Evolutionary conservation across 176 grass and related monocot species (phyloP), one percentile per base, ranked within the genome.

Genomic region (Zea mays): DNA sequence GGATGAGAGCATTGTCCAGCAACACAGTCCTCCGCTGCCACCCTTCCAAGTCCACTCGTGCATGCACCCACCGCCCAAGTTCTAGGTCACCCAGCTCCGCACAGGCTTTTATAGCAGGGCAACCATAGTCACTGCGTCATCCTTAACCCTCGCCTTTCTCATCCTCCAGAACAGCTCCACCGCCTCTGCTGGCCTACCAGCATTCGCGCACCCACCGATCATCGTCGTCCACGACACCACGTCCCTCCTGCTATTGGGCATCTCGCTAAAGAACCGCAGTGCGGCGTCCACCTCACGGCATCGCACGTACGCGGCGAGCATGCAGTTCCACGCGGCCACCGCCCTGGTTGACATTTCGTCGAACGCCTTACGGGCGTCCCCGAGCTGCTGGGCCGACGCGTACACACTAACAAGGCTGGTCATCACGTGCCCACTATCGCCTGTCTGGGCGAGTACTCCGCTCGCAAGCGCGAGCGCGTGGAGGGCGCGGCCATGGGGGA

Each of bases 31-130:
- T 52, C 42, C 16, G 48, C 67, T 67, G 14, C 37, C 10, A 11
- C 16, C 43, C 52, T 71, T 67, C 69, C 41, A 52, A 27, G 65
- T 72, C 66, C 55, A 93, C 80, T 6, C 60, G 79, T 0, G 70
- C 55, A 77, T 97, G 93, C 20, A 97, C 71, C 73, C 85, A 93
- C 16, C 81, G 85, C 10, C 90, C 88, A 17, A 97, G 75, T 55
- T 86, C 65, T 50, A 91, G 75, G 67, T 88, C 84, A 43, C 88
- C 81, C 17, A 80, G 27, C n/a, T 88, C 83, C 0, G 88, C 63
- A 10, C 93, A 97, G 0, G 88, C 88, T 0, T 80, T 86, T 20
- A 97, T 20, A 97, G 59, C 62, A 90, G 34, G 33, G 79, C 76
- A 19, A 90, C 62, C 79, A 91, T 75, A 1, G 86, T 91, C 16